A percentile compares a stretch with the other conserved stretches of the same genome.
Evolutionary conservation across 1,139 yeast genomes (phyloP).

Genomic region (Oligophagozyma castellii): DNA sequence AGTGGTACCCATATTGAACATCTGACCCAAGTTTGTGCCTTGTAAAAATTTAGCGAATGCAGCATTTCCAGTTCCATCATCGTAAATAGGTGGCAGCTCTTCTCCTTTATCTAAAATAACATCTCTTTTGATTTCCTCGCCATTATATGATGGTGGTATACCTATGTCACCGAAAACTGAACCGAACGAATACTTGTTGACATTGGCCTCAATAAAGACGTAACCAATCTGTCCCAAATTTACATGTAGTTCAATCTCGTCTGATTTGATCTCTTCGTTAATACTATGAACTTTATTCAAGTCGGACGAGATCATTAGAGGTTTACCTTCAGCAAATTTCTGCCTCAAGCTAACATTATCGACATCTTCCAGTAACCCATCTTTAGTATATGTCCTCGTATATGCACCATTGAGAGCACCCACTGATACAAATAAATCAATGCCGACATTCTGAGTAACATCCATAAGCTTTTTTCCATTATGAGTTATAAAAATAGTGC

Average conservation of each 20-base stretch:
- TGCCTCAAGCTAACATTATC: conserved; percentile 21
- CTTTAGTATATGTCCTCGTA: conserved; percentile 23
- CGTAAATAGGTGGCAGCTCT: conserved; percentile 56
- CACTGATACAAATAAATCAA: conserved; percentile 45
- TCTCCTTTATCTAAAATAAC: conserved; percentile 59
- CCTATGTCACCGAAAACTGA: conserved; percentile 59
- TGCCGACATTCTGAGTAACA: conserved; percentile 62
- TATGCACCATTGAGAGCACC: conserved; percentile 25
- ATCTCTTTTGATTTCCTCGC: conserved; percentile 37
- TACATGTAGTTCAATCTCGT: conserved; percentile 43
- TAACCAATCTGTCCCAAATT: conserved; percentile 87
- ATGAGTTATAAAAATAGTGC: conserved; percentile 77
- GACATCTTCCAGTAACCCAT: conserved; percentile 24
- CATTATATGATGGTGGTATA: conserved; percentile 62
- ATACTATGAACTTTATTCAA: conserved; percentile 16
- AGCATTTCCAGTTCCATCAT: background rate
- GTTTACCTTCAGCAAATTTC: conserved; percentile 12
- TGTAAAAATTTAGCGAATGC: too few species aligned
- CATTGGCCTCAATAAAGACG: conserved; percentile 88
- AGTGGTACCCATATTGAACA: background rate
- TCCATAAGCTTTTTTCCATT: conserved; percentile 84
- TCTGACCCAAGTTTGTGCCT: background rate
- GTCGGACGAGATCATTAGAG: conserved; percentile 13
- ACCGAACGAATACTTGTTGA: conserved; percentile 82
- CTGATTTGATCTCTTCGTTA: conserved; percentile 12